phyloP scores from a whole-genome alignment of 1,284 basidiomycete genomes.

The Cutaneotrichosporon cutaneum region DNA sequence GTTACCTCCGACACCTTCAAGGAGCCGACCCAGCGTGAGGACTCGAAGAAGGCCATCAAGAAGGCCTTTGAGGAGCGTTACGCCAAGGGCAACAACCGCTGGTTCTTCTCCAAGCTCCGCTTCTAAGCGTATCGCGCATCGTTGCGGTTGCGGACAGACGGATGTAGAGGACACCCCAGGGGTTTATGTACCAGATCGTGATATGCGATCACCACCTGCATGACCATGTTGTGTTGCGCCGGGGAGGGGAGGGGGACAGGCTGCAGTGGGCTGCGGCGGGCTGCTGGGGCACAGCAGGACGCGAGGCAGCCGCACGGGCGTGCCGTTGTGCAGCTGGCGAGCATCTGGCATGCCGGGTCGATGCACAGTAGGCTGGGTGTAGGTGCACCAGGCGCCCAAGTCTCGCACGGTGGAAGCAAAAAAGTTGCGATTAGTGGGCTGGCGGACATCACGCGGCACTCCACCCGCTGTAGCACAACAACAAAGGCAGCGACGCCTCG shows the following conservation, averaged over 20 bases:
- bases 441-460: background rate
- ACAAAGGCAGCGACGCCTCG: too few relatives aligned
- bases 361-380: too few relatives aligned
- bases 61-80: conserved; percentile 92
- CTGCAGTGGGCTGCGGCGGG: too few relatives aligned
- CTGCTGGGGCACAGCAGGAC: too few relatives aligned
- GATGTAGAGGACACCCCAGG: conserved; percentile 10
- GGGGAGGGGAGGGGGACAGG: background rate
- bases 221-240: conserved; percentile 10
- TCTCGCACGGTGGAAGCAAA: background rate
- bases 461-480: background rate
- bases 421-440: background rate
- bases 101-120: conserved; percentile 60
- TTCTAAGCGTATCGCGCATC: conserved; percentile 40
- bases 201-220: conserved; percentile 27
- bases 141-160: background rate
- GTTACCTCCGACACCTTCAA: conserved; percentile 86
- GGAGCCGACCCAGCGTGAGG: conserved; percentile 86
- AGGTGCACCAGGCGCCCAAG: too few relatives aligned
- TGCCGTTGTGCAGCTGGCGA: too few relatives aligned
- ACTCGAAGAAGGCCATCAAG: conserved; percentile 93
- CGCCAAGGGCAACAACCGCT: conserved; percentile 85
- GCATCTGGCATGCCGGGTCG: too few relatives aligned
- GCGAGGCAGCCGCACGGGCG: too few relatives aligned
- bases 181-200: conserved; percentile 27